phyloP scores from a whole-genome alignment of 352 stramenopile species.

The Globisporangium megalacanthum region DNA sequence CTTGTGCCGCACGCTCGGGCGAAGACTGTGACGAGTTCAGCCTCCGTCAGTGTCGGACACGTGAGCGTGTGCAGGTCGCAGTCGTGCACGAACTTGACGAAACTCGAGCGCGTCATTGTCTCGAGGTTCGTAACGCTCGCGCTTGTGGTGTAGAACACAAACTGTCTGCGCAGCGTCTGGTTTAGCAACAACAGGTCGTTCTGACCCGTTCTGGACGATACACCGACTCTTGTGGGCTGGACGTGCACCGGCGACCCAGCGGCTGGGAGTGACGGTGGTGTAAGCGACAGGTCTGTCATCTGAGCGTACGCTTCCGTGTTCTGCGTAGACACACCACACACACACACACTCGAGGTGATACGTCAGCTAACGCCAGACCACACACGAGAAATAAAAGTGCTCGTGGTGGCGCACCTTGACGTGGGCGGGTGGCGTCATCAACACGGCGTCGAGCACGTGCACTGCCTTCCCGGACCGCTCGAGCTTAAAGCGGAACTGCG shows the following conservation, averaged over 20 bases:
- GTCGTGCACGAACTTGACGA: slow-evolving; percentile 61
- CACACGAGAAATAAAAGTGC: not conserved
- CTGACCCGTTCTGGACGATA: not conserved
- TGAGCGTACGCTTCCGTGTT: slow-evolving; percentile 23
- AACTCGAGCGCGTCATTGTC: slow-evolving; percentile 51
- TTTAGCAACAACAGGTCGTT: slow-evolving; percentile 37
- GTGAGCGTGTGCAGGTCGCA: slow-evolving; percentile 38
- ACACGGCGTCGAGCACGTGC: slow-evolving; percentile 52
- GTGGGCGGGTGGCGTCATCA: slow-evolving; percentile 38
- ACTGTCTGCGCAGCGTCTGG: slow-evolving; percentile 50
- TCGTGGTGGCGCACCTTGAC: slow-evolving; percentile 25
- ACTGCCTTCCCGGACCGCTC: slow-evolving; percentile 48
- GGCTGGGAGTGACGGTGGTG: slow-evolving; percentile 8
- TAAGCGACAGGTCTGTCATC: slow-evolving; percentile 39
- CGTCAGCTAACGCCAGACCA: not conserved
- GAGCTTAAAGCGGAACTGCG: slow-evolving; percentile 45
- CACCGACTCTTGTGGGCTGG: not conserved
- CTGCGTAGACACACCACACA: slow-evolving; percentile 10
- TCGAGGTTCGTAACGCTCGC: slow-evolving; percentile 61
- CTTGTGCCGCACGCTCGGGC: slow-evolving; percentile 21
- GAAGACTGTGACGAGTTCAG: slow-evolving; percentile 55
- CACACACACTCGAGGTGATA: not conserved
- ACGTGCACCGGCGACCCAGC: not conserved
- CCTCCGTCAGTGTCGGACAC: slow-evolving; percentile 31
- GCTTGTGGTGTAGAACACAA: slow-evolving; percentile 60